Conservation (phyloP, 192 early-diverging fungal genomes). For the Phlyctochytrium planicorne region DNA sequence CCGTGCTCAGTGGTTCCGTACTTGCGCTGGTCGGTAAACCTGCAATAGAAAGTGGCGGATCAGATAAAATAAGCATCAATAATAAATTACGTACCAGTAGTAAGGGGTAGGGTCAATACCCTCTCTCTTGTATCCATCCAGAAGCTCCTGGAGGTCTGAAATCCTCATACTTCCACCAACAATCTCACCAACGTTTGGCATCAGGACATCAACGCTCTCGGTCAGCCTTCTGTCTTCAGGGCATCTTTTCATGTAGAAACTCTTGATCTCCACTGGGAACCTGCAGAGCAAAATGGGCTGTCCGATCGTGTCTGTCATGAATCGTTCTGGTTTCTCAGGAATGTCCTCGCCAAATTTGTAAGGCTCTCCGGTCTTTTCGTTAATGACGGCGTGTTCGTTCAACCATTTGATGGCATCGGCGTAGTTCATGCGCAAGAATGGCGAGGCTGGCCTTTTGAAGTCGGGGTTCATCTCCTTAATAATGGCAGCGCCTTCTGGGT, state of each 20-base stretch:
- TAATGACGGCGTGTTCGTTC: slow-evolving; percentile 69
- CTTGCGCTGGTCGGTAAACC: slow-evolving; percentile 95
- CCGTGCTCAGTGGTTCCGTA: slow-evolving; percentile 96
- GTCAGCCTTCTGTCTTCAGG: slow-evolving; percentile 81
- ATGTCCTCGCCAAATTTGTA: slow-evolving; percentile 99
- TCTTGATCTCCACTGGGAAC: slow-evolving; percentile 98
- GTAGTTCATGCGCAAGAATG: slow-evolving; percentile 96
- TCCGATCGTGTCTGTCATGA: slow-evolving; percentile 98
- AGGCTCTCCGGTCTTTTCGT: slow-evolving; percentile 75
- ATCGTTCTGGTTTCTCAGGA: slow-evolving; percentile 94
- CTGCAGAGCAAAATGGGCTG: slow-evolving; percentile 92
- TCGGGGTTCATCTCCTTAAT: slow-evolving; percentile 88
- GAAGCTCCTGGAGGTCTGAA: slow-evolving; percentile 76
- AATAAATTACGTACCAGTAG: slow-evolving; percentile 74
- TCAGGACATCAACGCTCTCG: slow-evolving; percentile 96
- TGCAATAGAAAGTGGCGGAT: slow-evolving; percentile 5
- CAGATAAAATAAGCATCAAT: slow-evolving; percentile 9
- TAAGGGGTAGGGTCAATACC: slow-evolving; percentile 92
- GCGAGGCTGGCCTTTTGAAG: slow-evolving; percentile 78
- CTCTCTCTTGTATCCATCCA: slow-evolving; percentile 83
- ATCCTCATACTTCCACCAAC: slow-evolving; percentile 98
- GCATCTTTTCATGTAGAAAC: slow-evolving; percentile 98
- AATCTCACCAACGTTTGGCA: slow-evolving; percentile 98
- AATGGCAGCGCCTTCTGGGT: slow-evolving; percentile 72
- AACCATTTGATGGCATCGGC: slow-evolving; percentile 94